Conservation (phyloP, 140 eudicot genomes). For the Ambrosia hybrid region DNA sequence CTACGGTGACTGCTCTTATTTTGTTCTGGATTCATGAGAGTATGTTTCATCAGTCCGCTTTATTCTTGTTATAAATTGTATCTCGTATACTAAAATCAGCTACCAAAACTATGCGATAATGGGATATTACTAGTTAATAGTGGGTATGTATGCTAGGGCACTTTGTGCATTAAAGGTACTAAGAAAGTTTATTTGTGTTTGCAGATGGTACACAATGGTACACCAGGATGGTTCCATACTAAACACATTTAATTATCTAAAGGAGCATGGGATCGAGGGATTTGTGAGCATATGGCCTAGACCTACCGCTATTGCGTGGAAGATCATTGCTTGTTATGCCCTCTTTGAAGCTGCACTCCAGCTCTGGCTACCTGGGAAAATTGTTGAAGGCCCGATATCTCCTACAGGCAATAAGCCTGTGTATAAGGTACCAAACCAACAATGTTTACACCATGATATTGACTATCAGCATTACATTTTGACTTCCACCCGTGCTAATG, state of each 20-base stretch:
- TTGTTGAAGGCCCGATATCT: constrained; percentile 90
- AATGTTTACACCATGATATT: not conserved
- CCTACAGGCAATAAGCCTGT: constrained; percentile 89
- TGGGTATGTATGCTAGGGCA: not conserved
- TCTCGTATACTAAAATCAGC: constrained; percentile 1
- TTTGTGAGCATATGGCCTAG: constrained; percentile 82
- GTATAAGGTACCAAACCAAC: constrained; percentile 62
- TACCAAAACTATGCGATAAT: not conserved
- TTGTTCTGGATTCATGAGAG: not conserved
- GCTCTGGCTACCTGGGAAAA: constrained; percentile 79
- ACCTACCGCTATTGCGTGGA: constrained; percentile 77
- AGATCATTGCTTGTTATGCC: constrained; percentile 73
- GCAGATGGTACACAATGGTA: constrained; percentile 99
- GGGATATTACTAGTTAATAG: not conserved
- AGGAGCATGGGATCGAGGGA: constrained; percentile 65
- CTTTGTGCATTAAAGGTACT: not conserved
- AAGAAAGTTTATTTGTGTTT: constrained; percentile 14
- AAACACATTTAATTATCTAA: constrained; percentile 55
- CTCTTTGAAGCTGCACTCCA: constrained; percentile 94
- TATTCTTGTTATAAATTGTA: not conserved
- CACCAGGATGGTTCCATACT: constrained; percentile 89
- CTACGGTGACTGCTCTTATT: not conserved
- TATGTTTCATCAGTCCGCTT: not conserved
- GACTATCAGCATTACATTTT: not conserved
- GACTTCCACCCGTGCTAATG: not conserved